phyloP scores from a whole-genome alignment of 163 green algal species.

The Volvox carteri region DNA sequence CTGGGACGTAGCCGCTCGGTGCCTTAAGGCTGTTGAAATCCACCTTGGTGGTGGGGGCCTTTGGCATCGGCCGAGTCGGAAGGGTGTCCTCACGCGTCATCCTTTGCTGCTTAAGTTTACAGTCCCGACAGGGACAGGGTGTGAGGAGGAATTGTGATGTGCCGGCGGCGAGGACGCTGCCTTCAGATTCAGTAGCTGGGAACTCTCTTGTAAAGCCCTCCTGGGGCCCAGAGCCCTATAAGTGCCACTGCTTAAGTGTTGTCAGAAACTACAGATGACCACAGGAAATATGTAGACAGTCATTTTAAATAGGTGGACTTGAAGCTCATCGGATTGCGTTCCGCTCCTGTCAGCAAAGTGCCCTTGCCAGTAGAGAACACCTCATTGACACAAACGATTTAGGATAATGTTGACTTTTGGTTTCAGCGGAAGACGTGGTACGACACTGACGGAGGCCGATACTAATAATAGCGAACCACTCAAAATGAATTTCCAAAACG shows the following conservation, averaged over 20 bases:
- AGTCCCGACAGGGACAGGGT: background rate
- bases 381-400: too few species aligned
- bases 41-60: slow-evolving; percentile 63
- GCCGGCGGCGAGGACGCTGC: background rate
- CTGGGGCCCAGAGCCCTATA: background rate
- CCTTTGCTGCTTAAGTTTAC: background rate
- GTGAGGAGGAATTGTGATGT: background rate
- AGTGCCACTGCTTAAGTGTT: background rate
- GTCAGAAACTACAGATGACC: background rate
- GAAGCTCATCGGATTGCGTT: too few species aligned
- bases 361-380: too few species aligned
- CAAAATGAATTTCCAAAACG: too few species aligned
- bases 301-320: too few species aligned
- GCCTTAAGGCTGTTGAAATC: slow-evolving; percentile 89
- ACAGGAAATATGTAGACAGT: too few species aligned
- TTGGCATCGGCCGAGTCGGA: slow-evolving; percentile 56
- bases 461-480: too few species aligned
- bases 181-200: background rate
- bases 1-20: slow-evolving; percentile 93
- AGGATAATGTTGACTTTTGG: too few species aligned
- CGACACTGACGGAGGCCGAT: too few species aligned
- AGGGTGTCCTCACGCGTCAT: slow-evolving; percentile 62
- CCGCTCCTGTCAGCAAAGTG: too few species aligned
- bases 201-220: background rate
- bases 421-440: too few species aligned